phyloP scores from a whole-genome alignment of 257 asterid species.

The Solanum chmielewskii region DNA sequence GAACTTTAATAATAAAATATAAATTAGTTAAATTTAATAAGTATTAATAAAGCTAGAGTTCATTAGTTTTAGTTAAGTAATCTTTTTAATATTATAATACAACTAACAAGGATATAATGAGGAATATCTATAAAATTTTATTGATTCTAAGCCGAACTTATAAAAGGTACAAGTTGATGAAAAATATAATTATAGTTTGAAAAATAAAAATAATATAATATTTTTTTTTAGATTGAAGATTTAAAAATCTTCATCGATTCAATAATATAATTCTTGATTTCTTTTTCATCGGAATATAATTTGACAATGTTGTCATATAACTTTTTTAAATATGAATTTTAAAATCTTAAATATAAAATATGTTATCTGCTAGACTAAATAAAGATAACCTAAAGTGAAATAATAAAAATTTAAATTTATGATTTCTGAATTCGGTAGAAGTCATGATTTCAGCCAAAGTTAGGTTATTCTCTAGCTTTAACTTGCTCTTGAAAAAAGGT shows the following conservation, averaged over 20 bases:
- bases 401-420: too few relatives aligned
- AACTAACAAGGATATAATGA: neutral
- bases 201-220: too few relatives aligned
- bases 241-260: neutral
- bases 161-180: neutral
- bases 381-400: too few relatives aligned
- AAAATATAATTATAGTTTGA: neutral
- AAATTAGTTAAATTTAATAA: neutral
- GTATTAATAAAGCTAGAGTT: neutral
- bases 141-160: neutral
- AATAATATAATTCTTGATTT: too few relatives aligned
- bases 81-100: neutral
- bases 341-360: neutral
- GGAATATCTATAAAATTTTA: neutral
- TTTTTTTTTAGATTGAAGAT: too few relatives aligned
- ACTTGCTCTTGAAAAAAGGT: neutral
- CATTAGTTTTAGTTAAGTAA: neutral
- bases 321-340: too few relatives aligned
- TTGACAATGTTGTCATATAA: neutral
- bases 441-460: too few relatives aligned
- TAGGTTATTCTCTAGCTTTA: neutral
- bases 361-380: too few relatives aligned
- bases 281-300: too few relatives aligned
- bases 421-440: rapidly evolving
- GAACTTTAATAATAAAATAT: neutral